Conservation (phyloP, 1,139 yeast species). For the Blastobotrys raffinosifermentans region DNA sequence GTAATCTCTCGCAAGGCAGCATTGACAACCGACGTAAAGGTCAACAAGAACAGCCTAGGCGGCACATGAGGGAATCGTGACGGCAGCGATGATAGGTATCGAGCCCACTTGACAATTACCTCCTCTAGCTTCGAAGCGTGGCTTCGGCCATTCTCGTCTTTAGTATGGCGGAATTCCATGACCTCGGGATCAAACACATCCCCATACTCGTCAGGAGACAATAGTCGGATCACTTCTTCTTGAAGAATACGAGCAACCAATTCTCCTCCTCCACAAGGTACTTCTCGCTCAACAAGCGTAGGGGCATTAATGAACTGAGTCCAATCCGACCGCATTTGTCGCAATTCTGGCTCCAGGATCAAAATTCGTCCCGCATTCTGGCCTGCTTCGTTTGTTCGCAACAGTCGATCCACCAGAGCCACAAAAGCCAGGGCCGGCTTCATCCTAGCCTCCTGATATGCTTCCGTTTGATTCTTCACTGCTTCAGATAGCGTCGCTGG, state of each 20-base stretch:
- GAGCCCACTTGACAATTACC: conserved; percentile 33
- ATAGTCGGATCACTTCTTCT: conserved; percentile 40
- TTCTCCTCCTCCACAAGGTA: conserved; percentile 44
- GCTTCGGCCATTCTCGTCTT: conserved; percentile 5
- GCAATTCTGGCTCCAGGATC: conserved; percentile 42
- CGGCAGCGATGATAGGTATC: conserved; percentile 43
- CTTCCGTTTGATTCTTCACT: conserved; percentile 45
- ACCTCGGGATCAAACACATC: conserved; percentile 4
- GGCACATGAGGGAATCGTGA: conserved; percentile 42
- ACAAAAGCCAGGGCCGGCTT: conserved; percentile 54
- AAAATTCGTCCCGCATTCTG: conserved; percentile 49
- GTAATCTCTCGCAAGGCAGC: conserved; percentile 63
- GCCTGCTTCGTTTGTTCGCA: conserved; percentile 57
- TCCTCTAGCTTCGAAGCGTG: conserved; percentile 9
- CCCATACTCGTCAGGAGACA: conserved; percentile 19
- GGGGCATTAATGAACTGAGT: conserved; percentile 44
- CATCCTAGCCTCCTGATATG: conserved; percentile 47
- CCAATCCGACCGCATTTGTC: conserved; percentile 59
- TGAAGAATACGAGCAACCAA: conserved; percentile 40
- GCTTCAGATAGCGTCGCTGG: conserved; percentile 23
- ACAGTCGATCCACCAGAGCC: conserved; percentile 49
- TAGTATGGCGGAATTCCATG: conserved; percentile 1
- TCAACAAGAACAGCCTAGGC: conserved; percentile 52
- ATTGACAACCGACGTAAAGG: conserved; percentile 51
- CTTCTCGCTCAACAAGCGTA: conserved; percentile 48